Conservation (phyloP, 169 alveolate genomes). For the Eimeria acervulina region DNA sequence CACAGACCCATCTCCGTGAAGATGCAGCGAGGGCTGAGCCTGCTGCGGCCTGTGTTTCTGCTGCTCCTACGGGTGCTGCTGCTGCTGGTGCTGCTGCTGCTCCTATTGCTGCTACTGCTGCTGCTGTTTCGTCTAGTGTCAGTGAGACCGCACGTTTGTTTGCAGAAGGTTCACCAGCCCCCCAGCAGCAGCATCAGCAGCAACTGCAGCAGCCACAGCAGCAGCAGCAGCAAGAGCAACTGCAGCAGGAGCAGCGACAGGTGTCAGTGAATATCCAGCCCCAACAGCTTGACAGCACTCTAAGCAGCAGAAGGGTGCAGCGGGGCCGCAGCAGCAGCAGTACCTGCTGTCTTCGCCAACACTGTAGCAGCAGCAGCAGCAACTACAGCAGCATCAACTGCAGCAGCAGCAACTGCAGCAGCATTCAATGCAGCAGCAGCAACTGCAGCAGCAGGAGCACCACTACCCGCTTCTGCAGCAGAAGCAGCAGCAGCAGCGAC, state of each 20-base stretch:
- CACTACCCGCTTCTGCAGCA: neutral
- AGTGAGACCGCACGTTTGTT: neutral
- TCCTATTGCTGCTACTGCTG: neutral
- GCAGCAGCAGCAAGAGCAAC: neutral
- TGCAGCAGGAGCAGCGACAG: constrained; percentile 19
- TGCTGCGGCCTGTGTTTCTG: neutral
- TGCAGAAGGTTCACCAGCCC: neutral
- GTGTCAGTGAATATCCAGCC: neutral
- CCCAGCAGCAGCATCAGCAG: constrained; percentile 2
- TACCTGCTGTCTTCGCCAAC: constrained; percentile 17
- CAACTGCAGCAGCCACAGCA: constrained; percentile 8
- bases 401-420: constrained; percentile 1
- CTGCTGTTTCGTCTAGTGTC: neutral
- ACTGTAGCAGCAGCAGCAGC: neutral
- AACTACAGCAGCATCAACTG: neutral
- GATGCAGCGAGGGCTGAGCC: neutral
- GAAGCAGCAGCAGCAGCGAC: constrained; percentile 14
- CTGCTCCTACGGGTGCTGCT: constrained; percentile 15
- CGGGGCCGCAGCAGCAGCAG: constrained; percentile 20
- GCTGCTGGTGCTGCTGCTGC: neutral
- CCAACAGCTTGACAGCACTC: neutral
- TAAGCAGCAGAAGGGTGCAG: neutral
- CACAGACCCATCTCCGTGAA: neutral
- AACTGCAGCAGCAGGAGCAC: neutral
- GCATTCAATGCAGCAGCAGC: neutral